A percentile compares a stretch with the other conserved stretches of the same genome.
phyloP scores from a whole-genome alignment of 148 eudicot species.

The Persicaria maculosa region DNA sequence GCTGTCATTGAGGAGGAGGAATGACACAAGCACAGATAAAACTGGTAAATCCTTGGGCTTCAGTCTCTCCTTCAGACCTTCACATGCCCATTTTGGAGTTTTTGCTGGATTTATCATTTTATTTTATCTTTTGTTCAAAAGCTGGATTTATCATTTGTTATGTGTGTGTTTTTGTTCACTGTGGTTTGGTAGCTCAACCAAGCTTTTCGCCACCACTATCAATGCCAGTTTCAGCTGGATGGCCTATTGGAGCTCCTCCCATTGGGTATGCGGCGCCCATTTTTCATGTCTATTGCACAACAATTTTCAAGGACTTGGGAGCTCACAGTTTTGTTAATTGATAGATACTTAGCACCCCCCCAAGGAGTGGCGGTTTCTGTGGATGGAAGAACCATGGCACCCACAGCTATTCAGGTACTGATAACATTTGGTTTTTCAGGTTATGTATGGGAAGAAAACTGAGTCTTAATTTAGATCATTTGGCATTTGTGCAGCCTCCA shows the following conservation, averaged over 20 bases:
- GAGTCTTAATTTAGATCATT: not conserved
- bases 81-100: too few species aligned
- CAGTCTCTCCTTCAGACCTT: not conserved
- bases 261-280: conserved; percentile 59
- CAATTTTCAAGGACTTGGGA: not conserved
- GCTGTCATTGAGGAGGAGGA: conserved; percentile 27
- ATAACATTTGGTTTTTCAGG: not conserved
- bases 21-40: conserved; percentile 41
- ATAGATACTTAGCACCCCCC: conserved; percentile 85
- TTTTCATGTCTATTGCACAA: not conserved
- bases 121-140: not conserved
- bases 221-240: conserved; percentile 67
- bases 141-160: not conserved
- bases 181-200: conserved; percentile 44
- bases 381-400: conserved; percentile 66
- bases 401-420: conserved; percentile 70
- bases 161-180: conserved; percentile 15
- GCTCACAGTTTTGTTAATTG: conserved; percentile 12
- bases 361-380: conserved; percentile 95
- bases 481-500: conserved; percentile 33
- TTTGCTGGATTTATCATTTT: too few species aligned
- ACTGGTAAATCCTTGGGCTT: conserved; percentile 26
- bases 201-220: conserved; percentile 62
- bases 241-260: conserved; percentile 85
- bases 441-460: too few species aligned